Evolutionary conservation across 805 yeast species (phyloP).

Genomic region (Myxozyma neglecta): DNA sequence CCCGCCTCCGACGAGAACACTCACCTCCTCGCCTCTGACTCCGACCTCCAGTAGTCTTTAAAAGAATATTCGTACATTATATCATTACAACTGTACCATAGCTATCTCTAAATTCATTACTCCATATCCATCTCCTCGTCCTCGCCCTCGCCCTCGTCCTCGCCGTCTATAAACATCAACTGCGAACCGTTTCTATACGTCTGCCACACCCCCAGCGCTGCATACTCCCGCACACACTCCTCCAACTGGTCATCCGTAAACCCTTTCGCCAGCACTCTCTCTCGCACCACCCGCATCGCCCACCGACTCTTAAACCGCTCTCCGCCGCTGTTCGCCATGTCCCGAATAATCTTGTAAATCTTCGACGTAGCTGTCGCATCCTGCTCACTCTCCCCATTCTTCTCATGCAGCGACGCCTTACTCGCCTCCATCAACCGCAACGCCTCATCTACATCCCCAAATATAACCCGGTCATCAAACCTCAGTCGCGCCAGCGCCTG

Average conservation of each 20-base stretch:
- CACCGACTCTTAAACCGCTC: constrained; percentile 41
- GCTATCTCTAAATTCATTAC: no score
- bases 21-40: no score
- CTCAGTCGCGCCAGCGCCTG: constrained; percentile 92
- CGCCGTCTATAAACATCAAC: constrained; percentile 29
- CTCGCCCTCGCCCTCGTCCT: constrained; percentile 13
- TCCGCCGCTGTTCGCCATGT: constrained; percentile 50
- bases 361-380: constrained; percentile 68
- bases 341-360: constrained; percentile 69
- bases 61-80: no score
- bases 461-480: constrained; percentile 67
- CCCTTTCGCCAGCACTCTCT: constrained; percentile 73
- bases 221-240: constrained; percentile 74
- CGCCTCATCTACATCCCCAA: constrained; percentile 93
- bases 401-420: constrained; percentile 70
- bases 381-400: constrained; percentile 48
- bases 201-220: constrained; percentile 66
- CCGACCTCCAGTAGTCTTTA: no score
- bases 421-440: constrained; percentile 81
- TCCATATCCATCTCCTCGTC: constrained; percentile 16
- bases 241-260: constrained; percentile 76
- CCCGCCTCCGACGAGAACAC: no score
- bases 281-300: constrained; percentile 54
- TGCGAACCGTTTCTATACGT: constrained; percentile 20
- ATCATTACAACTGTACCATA: no score